Evolutionary conservation across 345 rosid genomes (phyloP).

Genomic region (Cardamine occulta): DNA sequence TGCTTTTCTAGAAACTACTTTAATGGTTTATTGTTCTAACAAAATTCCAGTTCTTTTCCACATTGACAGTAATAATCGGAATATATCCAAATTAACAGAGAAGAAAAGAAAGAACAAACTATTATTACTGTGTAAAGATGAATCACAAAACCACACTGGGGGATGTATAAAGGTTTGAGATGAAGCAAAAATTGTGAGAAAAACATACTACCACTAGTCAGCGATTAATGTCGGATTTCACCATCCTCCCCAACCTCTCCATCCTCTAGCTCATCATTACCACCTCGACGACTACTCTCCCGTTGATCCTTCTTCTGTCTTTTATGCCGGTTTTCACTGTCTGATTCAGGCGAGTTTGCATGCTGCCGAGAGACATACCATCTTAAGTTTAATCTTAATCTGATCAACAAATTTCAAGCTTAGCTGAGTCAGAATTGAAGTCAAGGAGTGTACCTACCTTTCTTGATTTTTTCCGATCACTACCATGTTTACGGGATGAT

Average conservation of each 20-base stretch:
- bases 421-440: neutral
- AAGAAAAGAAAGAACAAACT: neutral
- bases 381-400: neutral
- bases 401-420: neutral
- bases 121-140: neutral
- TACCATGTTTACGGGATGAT: constrained; percentile 77
- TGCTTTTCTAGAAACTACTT: no score
- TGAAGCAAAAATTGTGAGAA: constrained; percentile 7
- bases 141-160: neutral
- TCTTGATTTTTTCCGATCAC: constrained; percentile 87
- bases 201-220: constrained; percentile 10
- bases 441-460: constrained; percentile 69
- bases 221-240: constrained; percentile 60
- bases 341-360: constrained; percentile 82
- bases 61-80: neutral
- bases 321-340: constrained; percentile 72
- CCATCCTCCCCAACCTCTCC: constrained; percentile 96
- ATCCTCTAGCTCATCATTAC: constrained; percentile 86
- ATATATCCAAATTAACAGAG: neutral
- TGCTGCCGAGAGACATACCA: constrained; percentile 54
- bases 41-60: neutral
- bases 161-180: neutral
- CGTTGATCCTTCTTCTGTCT: constrained; percentile 78
- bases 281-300: constrained; percentile 69
- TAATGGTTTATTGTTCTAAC: no score